Conservation (phyloP, 306 rosid species). For the Quercus rubra region DNA sequence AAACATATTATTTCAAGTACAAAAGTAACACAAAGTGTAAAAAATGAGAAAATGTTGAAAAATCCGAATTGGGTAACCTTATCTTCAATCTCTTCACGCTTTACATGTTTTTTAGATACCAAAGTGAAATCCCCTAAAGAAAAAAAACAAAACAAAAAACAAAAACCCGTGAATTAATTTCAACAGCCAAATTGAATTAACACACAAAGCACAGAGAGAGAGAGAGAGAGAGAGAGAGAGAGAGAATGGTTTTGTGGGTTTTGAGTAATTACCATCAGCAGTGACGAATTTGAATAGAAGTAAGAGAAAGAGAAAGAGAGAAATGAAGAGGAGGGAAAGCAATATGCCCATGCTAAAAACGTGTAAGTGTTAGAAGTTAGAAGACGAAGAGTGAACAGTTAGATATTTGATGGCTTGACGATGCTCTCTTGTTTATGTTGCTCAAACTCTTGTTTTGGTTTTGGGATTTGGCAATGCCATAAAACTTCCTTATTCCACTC, state of each 20-base stretch:
- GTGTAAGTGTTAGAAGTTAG: too few relatives aligned
- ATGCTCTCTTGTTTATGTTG: too few relatives aligned
- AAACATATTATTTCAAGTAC: not conserved
- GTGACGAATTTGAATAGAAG: conserved; percentile 50
- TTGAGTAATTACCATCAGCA: conserved; percentile 51
- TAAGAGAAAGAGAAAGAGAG: conserved; percentile 23
- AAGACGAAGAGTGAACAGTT: too few relatives aligned
- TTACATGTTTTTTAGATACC: conserved; percentile 61
- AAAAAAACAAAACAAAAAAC: not conserved
- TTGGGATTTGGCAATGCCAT: too few relatives aligned
- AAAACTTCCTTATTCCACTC: too few relatives aligned
- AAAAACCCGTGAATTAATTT: not conserved
- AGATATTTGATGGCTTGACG: too few relatives aligned
- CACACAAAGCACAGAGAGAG: not conserved
- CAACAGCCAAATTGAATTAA: not conserved
- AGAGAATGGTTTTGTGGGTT: not conserved
- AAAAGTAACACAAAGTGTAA: not conserved
- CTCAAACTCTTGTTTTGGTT: too few relatives aligned
- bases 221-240: not conserved
- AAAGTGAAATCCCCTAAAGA: conserved; percentile 75
- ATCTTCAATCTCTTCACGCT: conserved; percentile 68
- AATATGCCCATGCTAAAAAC: not conserved
- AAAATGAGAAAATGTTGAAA: not conserved
- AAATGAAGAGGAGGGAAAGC: conserved; percentile 19
- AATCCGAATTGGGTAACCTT: conserved; percentile 37